A percentile compares a stretch with the other conserved stretches of the same genome.
Evolutionary conservation across 1,139 yeast genomes (phyloP).

Genomic region (Hansenula lynferdii): DNA sequence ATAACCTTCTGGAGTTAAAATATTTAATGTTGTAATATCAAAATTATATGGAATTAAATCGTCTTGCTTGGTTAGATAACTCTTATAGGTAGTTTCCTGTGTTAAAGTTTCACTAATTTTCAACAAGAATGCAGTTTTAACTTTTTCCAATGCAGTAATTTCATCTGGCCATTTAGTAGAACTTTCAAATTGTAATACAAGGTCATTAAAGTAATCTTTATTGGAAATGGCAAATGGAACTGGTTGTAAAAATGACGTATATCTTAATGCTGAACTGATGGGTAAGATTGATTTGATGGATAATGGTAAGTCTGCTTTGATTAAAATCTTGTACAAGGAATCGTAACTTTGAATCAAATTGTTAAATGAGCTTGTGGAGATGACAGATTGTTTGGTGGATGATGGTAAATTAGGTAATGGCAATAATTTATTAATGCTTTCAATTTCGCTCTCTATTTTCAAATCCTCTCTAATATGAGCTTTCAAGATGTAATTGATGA

Average conservation of each 20-base stretch:
- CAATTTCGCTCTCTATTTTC: conserved; percentile 36
- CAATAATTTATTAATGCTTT: conserved; percentile 44
- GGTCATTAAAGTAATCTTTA: conserved; percentile 79
- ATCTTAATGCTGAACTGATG: conserved; percentile 66
- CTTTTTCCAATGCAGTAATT: conserved; percentile 73
- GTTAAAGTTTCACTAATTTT: conserved; percentile 60
- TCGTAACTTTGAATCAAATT: conserved; percentile 63
- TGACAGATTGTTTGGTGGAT: conserved; percentile 46
- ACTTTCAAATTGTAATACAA: conserved; percentile 80
- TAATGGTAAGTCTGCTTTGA: conserved; percentile 57
- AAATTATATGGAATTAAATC: conserved; percentile 57
- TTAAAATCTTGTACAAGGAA: conserved; percentile 46
- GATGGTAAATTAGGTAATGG: conserved; percentile 61
- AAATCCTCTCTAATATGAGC: conserved; percentile 54
- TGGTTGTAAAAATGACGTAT: conserved; percentile 71
- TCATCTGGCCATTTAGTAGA: conserved; percentile 98
- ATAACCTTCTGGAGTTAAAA: conserved; percentile 82
- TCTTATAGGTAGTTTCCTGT: conserved; percentile 47
- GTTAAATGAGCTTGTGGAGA: conserved; percentile 50
- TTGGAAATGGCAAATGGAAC: conserved; percentile 75
- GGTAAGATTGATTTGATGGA: conserved; percentile 68
- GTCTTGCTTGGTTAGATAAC: conserved; percentile 59
- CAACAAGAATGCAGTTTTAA: conserved; percentile 84
- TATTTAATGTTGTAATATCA: conserved; percentile 51
- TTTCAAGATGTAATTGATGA: conserved; percentile 57